phyloP scores from a whole-genome alignment of 2,329 filamentous ascomycete species.

The Cladophialophora immunda region DNA sequence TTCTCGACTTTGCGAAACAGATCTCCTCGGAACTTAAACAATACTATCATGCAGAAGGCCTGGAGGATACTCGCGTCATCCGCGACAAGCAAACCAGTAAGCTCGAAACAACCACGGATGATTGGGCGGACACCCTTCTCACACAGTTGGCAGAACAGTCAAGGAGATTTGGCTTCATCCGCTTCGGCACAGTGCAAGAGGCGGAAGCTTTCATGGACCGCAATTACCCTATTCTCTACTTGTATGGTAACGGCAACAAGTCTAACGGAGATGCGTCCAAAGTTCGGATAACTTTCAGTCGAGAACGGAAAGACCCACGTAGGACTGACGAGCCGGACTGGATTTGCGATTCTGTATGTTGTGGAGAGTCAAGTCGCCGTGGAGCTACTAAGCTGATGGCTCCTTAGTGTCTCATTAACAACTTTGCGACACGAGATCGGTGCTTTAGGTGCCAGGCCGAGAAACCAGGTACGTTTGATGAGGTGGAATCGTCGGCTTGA shows the following conservation, averaged over 20 bases:
- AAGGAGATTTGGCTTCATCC: constrained; percentile 65
- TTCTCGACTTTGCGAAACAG: constrained; percentile 52
- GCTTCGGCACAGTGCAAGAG: constrained; percentile 59
- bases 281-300: constrained; percentile 62
- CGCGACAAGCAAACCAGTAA: constrained; percentile 66
- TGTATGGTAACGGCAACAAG: constrained; percentile 53
- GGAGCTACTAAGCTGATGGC: not conserved
- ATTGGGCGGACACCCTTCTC: not conserved
- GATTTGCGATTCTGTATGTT: constrained; percentile 54
- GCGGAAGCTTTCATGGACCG: constrained; percentile 63
- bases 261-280: constrained; percentile 53
- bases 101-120: constrained; percentile 7
- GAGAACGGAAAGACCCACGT: constrained; percentile 61
- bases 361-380: not conserved
- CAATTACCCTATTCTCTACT: constrained; percentile 59
- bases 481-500: constrained; percentile 8
- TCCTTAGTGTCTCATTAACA: constrained; percentile 62
- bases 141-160: constrained; percentile 56
- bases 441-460: constrained; percentile 68
- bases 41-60: constrained; percentile 59
- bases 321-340: constrained; percentile 63
- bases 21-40: constrained; percentile 64
- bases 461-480: constrained; percentile 56
- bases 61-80: constrained; percentile 67
- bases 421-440: constrained; percentile 63